phyloP scores from a whole-genome alignment of 2,329 filamentous ascomycete genomes.

The Lasiodiplodia theobromae region DNA sequence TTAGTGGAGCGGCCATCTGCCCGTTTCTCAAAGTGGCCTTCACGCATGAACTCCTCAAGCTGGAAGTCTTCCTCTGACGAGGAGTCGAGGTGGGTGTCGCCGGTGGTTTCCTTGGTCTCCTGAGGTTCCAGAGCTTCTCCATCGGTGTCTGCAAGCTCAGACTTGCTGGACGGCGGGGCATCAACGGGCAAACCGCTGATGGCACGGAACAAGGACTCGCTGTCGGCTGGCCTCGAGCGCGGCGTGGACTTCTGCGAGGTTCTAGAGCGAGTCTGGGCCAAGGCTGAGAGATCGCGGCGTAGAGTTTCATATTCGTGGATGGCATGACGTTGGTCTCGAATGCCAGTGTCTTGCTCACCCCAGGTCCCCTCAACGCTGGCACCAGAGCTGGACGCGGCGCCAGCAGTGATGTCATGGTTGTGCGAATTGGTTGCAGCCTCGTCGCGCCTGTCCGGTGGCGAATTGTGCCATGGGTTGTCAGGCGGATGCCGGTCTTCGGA shows the following conservation, averaged over 20 bases:
- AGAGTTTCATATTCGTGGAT: slow-evolving; percentile 68
- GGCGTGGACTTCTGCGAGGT: background rate
- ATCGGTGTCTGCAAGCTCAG: slow-evolving; percentile 27
- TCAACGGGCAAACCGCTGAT: slow-evolving; percentile 31
- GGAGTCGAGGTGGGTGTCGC: background rate
- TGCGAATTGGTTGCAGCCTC: slow-evolving; percentile 31
- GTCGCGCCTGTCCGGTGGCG: slow-evolving; percentile 34
- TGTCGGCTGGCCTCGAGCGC: background rate
- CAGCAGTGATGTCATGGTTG: slow-evolving; percentile 26
- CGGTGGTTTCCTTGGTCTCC: slow-evolving; percentile 42
- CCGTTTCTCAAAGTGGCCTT: slow-evolving; percentile 78
- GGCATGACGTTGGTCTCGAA: slow-evolving; percentile 59
- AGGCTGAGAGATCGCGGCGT: slow-evolving; percentile 60
- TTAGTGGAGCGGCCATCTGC: slow-evolving; percentile 73
- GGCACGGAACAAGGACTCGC: slow-evolving; percentile 31
- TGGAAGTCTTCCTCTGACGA: slow-evolving; percentile 69
- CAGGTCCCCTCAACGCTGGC: slow-evolving; percentile 61
- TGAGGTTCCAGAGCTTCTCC: slow-evolving; percentile 37
- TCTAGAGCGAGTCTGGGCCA: slow-evolving; percentile 47
- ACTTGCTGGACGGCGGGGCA: background rate
- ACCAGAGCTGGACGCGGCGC: slow-evolving; percentile 35
- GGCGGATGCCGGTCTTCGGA: slow-evolving; percentile 31
- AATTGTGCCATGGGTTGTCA: slow-evolving; percentile 47
- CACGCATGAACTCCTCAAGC: slow-evolving; percentile 72
- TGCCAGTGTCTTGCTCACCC: slow-evolving; percentile 67